phyloP scores from a whole-genome alignment of 1,284 basidiomycete genomes.

The Leccinum pachyderme region DNA sequence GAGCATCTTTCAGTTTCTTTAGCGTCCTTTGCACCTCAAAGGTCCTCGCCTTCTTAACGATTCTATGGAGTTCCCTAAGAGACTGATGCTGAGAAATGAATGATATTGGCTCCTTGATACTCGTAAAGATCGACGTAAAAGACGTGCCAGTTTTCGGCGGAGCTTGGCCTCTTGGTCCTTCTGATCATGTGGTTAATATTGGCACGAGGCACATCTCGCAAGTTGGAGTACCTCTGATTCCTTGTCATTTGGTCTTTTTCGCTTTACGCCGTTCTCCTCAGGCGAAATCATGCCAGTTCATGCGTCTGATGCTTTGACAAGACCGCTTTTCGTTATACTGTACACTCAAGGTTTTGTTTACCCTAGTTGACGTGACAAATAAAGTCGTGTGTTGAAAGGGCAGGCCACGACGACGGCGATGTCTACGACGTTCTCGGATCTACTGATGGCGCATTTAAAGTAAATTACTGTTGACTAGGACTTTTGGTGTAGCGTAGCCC shows the following conservation, averaged over 20 bases:
- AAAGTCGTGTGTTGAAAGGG: too few relatives aligned
- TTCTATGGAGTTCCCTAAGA: slow-evolving; percentile 63
- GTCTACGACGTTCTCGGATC: too few relatives aligned
- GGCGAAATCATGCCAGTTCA: slow-evolving; percentile 10
- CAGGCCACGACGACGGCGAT: too few relatives aligned
- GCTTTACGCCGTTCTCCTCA: slow-evolving; percentile 18
- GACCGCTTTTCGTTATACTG: too few relatives aligned
- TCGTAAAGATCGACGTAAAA: slow-evolving; percentile 27
- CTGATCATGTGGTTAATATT: slow-evolving; percentile 15
- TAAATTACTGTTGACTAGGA: background rate
- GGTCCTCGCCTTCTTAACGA: slow-evolving; percentile 77
- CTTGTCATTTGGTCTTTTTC: slow-evolving; percentile 14
- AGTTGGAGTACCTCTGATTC: slow-evolving; percentile 16
- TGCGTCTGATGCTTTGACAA: background rate
- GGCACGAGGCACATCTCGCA: background rate
- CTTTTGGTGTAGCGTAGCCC: too few relatives aligned
- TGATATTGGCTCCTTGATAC: slow-evolving; percentile 11
- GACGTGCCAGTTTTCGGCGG: slow-evolving; percentile 41
- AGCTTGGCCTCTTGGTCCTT: slow-evolving; percentile 17
- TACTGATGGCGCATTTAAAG: too few relatives aligned
- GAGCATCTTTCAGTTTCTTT: slow-evolving; percentile 75
- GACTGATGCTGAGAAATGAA: slow-evolving; percentile 57
- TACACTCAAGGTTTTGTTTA: too few relatives aligned
- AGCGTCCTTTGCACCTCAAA: slow-evolving; percentile 84
- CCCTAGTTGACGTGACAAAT: too few relatives aligned